Percentiles rank a stretch among this genome's conserved stretches.
Conservation (phyloP, 2,329 filamentous ascomycete species). For the Diaporthe vaccinii region DNA sequence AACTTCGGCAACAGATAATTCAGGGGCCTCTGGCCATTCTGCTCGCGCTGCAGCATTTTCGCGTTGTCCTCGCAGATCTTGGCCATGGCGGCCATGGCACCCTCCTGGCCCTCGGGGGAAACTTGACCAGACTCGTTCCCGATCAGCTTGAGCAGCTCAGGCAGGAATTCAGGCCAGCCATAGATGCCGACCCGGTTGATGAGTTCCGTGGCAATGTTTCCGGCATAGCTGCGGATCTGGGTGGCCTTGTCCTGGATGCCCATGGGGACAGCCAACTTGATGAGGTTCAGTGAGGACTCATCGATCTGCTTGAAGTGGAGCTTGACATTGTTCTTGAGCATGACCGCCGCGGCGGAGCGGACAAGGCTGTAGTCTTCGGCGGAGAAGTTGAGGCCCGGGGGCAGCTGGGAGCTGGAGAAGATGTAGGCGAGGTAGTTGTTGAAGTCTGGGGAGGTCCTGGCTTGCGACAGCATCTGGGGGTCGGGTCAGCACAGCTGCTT, state of each 20-base stretch:
- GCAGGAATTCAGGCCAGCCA: slow-evolving; percentile 91
- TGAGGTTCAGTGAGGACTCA: slow-evolving; percentile 78
- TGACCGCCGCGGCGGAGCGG: slow-evolving; percentile 88
- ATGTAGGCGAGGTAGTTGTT: slow-evolving; percentile 97
- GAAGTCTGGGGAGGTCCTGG: slow-evolving; percentile 89
- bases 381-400: slow-evolving; percentile 71
- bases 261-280: slow-evolving; percentile 83
- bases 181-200: slow-evolving; percentile 87
- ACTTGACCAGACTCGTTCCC: slow-evolving; percentile 78
- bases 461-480: slow-evolving; percentile 89
- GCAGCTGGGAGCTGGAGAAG: slow-evolving; percentile 78
- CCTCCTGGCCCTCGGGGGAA: slow-evolving; percentile 83
- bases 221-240: slow-evolving; percentile 89
- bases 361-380: slow-evolving; percentile 78
- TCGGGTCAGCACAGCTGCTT: slow-evolving; percentile 12
- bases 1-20: slow-evolving; percentile 92
- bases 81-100: slow-evolving; percentile 90
- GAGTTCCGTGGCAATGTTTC: slow-evolving; percentile 94
- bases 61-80: slow-evolving; percentile 99
- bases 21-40: slow-evolving; percentile 89
- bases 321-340: slow-evolving; percentile 95
- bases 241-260: slow-evolving; percentile 84
- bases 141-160: slow-evolving; percentile 84
- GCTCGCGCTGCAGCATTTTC: slow-evolving; percentile 86
- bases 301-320: slow-evolving; percentile 81